Conservation (phyloP, 148 eudicot species). For the Rhododendron vialii region DNA sequence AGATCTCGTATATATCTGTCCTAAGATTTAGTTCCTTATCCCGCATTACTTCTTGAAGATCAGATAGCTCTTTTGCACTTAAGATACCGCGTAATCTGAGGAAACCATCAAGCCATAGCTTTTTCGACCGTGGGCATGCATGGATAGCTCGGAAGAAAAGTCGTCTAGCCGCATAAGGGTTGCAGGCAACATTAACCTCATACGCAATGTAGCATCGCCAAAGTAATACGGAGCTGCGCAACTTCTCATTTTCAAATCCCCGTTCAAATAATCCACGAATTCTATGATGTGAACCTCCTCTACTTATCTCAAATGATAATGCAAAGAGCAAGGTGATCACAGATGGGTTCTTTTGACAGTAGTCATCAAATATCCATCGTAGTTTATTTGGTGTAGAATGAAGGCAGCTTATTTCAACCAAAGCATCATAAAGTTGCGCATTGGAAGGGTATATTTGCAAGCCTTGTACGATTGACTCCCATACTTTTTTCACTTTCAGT, state of each 20-base stretch:
- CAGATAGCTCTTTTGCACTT: constrained; percentile 74
- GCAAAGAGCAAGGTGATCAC: constrained; percentile 62
- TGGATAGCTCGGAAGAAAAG: constrained; percentile 90
- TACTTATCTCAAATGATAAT: constrained; percentile 66
- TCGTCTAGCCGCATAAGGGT: constrained; percentile 68
- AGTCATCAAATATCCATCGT: constrained; percentile 65
- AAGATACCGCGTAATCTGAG: constrained; percentile 45
- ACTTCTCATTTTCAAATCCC: constrained; percentile 58
- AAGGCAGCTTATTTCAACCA: constrained; percentile 56
- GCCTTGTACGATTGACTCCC: constrained; percentile 62
- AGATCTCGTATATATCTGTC: constrained; percentile 89
- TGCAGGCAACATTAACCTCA: constrained; percentile 50
- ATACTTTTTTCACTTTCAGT: constrained; percentile 44
- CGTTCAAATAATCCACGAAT: constrained; percentile 79
- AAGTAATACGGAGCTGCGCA: constrained; percentile 50
- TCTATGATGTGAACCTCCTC: constrained; percentile 63
- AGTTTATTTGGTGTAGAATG: constrained; percentile 69
- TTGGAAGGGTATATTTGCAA: constrained; percentile 71
- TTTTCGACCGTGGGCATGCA: constrained; percentile 96
- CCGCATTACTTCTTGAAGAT: constrained; percentile 93
- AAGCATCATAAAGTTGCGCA: constrained; percentile 51
- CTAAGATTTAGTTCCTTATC: constrained; percentile 86
- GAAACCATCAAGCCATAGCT: constrained; percentile 92
- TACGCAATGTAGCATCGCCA: constrained; percentile 90
- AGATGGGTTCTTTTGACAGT: constrained; percentile 74